Evolutionary conservation across 352 stramenopile genomes (phyloP), one percentile per base, ranked within the genome.

Genomic region (Pythium aquatile): DNA sequence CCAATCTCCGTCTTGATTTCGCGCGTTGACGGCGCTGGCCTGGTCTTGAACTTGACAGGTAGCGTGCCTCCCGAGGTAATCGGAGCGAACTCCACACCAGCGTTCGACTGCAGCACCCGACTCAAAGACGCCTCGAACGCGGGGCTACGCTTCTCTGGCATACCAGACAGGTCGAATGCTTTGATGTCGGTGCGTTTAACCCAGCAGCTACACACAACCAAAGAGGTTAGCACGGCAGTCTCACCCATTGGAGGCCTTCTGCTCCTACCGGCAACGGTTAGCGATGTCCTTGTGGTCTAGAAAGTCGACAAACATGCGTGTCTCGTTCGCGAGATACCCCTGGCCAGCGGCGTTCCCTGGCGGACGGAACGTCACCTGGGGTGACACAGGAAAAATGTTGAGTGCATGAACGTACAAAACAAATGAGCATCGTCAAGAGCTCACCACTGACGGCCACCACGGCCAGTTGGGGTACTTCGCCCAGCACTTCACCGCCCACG

Each of bases 401-500:
- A 24, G 20, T 13, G 2, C 4, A 20, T 42, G 8, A 16, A 16
- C 35, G 35, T 10, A 42, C 20, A 24, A 24, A 24, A 24, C 20
- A 24, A 24, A 24, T 24, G 20, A 24, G 20, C 20, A 35, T 5
- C 32, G 32, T 35, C 5, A 9, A 35, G 32, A 35, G 70, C 74
- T 14, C 47, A 93, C 84, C 32, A 93, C 20, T 3, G 81, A 81
- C 1, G 84, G 84, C 84, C 84, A 93, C 49, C 77, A 69, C 3
- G 82, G 84, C 81, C 81, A 93, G 58, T 91, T 93, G 6, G 79
- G 68, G 63, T 90, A 91, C 58, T 88, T 90, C 47, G 84, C 81
- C 84, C 82, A 93, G 60, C 82, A 89, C 61, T 91, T 91, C 63
- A 91, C 82, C 10, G 70, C 62, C 80, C 75, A 91, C 44, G 84